Base-by-base conservation (phyloP, 1,284 basidiomycete species). In the Exobasidium rhododendri region DNA sequence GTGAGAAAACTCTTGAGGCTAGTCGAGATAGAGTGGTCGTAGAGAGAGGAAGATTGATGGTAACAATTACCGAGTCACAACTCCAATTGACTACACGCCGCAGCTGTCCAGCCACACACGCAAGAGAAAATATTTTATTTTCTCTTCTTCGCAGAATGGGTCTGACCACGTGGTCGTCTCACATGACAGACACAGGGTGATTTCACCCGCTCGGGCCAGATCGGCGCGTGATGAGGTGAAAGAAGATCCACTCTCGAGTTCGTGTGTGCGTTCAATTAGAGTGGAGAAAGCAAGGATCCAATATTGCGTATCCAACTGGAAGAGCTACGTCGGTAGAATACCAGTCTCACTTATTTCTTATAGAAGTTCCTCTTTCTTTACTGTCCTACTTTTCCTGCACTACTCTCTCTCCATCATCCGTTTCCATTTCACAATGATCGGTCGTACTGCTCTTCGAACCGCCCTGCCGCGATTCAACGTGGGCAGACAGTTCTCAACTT, bases 401-500 rank as follows among this genome's bases (percentile, higher is more conserved):
- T 57, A 30, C 50, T 24, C 35, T 51, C 56, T 10, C 35, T 40
- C 35, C 7, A 7, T 22, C 24, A 11, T 62, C 58, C 26, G 17
- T 17, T 40, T 40, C 17, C 35, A 40, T 40, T 40, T 10, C 35
- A 40, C 28, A 65, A 77, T 77, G 72, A 69, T 78, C 62, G 74
- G 26, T 28, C 70, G 70, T 45, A 46, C 67, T 24, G 52, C 67
- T 58, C 59, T 73, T 40, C 71, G 70, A 32, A 56, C 65, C 50
- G 67, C 69, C 55, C 52, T 58, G 51, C 61, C 65, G 46, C 63
- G 62, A 64, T 50, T 50, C 47, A 32, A 66, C 59, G 44, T 65
- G 44, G 32, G 68, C 50, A 87, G 90, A 73, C 82, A 85, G 66
- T 94, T 94, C 85, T 91, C 90, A 60, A 86, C 90, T 46, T 89